Percentiles rank a stretch among this genome's conserved stretches.
Conservation (phyloP, 2,329 filamentous ascomycete species). For the Stachybotrys echinatus region DNA sequence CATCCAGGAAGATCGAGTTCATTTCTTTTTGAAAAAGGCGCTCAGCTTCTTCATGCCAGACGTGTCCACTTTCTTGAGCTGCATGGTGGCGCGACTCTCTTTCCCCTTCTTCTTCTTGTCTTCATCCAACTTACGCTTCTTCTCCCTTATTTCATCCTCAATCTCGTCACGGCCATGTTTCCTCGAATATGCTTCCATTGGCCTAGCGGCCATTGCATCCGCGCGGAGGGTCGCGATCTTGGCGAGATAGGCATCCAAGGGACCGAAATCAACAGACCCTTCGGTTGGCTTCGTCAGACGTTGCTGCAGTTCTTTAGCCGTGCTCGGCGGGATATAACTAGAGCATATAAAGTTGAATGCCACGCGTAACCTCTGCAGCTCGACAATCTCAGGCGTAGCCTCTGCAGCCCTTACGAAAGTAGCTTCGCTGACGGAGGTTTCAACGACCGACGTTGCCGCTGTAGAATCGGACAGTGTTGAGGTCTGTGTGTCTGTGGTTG, state of each 20-base stretch:
- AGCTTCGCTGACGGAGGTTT: conserved; percentile 24
- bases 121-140: conserved; percentile 81
- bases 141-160: conserved; percentile 62
- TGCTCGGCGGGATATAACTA: conserved; percentile 48
- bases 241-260: conserved; percentile 65
- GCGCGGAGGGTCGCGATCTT: conserved; percentile 62
- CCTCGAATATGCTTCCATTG: conserved; percentile 63
- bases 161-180: conserved; percentile 66
- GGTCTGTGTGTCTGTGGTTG: conserved; percentile 29
- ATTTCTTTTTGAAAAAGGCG: conserved; percentile 79
- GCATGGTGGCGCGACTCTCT: conserved; percentile 69
- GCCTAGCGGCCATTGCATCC: conserved; percentile 65
- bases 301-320: conserved; percentile 37
- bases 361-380: conserved; percentile 59
- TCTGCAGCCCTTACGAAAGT: conserved; percentile 35
- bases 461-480: conserved; percentile 33
- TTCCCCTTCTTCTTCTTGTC: conserved; percentile 77
- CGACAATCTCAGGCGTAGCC: conserved; percentile 42
- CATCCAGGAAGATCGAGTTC: conserved; percentile 19
- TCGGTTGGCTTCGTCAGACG: conserved; percentile 29
- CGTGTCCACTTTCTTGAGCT: conserved; percentile 85
- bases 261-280: conserved; percentile 55
- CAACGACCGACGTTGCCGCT: conserved; percentile 36
- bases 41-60: conserved; percentile 96
- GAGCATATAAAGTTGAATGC: conserved; percentile 61